Percentiles rank a stretch among this genome's conserved stretches.
These are phyloP conservation scores for Thozetella sp. DNA, from an alignment of 495 filamentous ascomycete species.

Conservation along the genomic window DNA sequence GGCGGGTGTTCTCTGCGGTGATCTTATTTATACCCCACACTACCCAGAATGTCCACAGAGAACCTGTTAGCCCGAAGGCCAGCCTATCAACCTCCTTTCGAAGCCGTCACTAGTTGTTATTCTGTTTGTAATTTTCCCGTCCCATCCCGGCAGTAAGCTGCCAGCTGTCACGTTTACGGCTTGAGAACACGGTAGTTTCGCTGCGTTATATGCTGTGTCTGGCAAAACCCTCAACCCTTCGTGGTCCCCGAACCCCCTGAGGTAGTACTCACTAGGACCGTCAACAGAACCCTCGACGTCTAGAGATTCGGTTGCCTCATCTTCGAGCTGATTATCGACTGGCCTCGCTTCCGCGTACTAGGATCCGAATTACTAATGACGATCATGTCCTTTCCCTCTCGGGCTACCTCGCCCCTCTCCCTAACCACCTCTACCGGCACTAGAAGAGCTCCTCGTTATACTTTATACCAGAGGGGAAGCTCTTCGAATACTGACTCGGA, in stretches of 20 bases:
- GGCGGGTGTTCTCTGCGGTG: too few relatives aligned
- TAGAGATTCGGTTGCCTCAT: constrained; percentile 44
- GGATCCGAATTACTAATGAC: constrained; percentile 15
- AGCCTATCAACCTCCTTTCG: too few relatives aligned
- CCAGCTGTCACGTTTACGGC: too few relatives aligned
- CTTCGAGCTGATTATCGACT: constrained; percentile 36
- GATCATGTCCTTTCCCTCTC: constrained; percentile 22
- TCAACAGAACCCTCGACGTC: constrained; percentile 30
- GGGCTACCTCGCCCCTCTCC: constrained; percentile 18
- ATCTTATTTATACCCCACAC: too few relatives aligned
- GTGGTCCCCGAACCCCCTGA: constrained; percentile 34
- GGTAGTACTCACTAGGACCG: constrained; percentile 24
- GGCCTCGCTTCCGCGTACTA: constrained; percentile 26
- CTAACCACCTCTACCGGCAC: constrained; percentile 22
- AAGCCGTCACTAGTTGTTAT: too few relatives aligned
- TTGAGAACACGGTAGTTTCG: too few relatives aligned
- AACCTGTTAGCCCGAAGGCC: too few relatives aligned
- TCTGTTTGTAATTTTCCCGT: too few relatives aligned
- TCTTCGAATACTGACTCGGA: constrained; percentile 25
- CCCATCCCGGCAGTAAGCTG: too few relatives aligned
- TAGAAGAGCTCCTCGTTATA: constrained; percentile 30
- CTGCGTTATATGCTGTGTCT: too few relatives aligned
- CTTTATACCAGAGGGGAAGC: constrained; percentile 27
- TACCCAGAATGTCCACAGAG: too few relatives aligned
- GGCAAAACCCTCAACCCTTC: constrained; percentile 27